phyloP scores from a whole-genome alignment of 805 yeast species.

The Candida manassasensis region DNA sequence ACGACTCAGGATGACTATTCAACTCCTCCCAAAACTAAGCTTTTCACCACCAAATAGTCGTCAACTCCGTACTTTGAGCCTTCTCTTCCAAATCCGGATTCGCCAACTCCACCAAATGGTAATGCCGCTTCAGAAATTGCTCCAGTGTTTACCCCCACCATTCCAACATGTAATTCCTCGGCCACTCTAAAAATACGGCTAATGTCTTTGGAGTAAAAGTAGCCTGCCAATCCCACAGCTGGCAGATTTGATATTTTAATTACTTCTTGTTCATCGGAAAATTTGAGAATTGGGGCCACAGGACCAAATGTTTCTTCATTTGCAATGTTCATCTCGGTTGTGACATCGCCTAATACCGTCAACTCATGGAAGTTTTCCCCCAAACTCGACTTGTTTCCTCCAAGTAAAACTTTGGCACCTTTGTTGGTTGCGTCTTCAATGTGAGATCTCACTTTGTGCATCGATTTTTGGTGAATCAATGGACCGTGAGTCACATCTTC shows the following conservation, averaged over 20 bases:
- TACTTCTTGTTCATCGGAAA: slow-evolving; percentile 61
- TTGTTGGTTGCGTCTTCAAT: slow-evolving; percentile 60
- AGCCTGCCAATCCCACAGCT: slow-evolving; percentile 74
- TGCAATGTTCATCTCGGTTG: slow-evolving; percentile 50
- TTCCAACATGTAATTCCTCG: slow-evolving; percentile 68
- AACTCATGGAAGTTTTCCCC: slow-evolving; percentile 66
- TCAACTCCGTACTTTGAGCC: slow-evolving; percentile 61
- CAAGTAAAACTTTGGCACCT: slow-evolving; percentile 61
- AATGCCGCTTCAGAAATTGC: slow-evolving; percentile 58
- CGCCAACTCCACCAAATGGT: slow-evolving; percentile 60
- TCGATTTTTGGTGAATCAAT: slow-evolving; percentile 57
- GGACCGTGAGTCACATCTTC: slow-evolving; percentile 71
- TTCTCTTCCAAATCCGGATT: slow-evolving; percentile 69
- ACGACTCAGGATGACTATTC: slow-evolving; percentile 5
- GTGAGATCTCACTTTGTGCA: slow-evolving; percentile 56
- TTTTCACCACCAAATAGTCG: slow-evolving; percentile 56
- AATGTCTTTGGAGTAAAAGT: slow-evolving; percentile 58
- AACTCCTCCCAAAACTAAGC: slow-evolving; percentile 49
- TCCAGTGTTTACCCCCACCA: slow-evolving; percentile 81
- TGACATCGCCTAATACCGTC: slow-evolving; percentile 61
- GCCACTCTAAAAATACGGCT: slow-evolving; percentile 54
- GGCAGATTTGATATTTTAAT: slow-evolving; percentile 58
- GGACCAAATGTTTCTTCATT: slow-evolving; percentile 84
- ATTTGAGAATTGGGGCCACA: slow-evolving; percentile 64
- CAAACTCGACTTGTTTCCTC: slow-evolving; percentile 55